Percentiles rank a stretch among this genome's conserved stretches.
These are phyloP conservation scores for Ephemerocybe angulata DNA, from an alignment of 768 basidiomycete species.

Conservation along the genomic window DNA sequence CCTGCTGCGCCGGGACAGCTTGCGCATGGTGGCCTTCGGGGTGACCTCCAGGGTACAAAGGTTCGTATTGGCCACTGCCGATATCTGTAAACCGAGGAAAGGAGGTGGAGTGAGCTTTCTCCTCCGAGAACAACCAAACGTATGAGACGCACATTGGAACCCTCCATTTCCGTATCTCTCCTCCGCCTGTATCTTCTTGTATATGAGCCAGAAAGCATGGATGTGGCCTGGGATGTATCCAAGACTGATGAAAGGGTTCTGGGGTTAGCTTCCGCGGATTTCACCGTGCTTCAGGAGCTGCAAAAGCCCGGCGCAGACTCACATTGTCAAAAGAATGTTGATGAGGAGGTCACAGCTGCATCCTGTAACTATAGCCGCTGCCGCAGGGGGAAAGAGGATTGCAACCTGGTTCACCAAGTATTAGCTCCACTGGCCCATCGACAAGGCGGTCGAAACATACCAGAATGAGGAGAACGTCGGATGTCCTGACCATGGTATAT, in stretches of 20 bases:
- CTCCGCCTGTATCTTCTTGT: constrained; percentile 85
- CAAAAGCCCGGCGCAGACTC: not conserved
- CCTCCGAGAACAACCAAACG: not conserved
- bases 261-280: not conserved
- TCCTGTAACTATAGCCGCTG: constrained; percentile 71
- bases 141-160: constrained; percentile 61
- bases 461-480: constrained; percentile 77
- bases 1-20: constrained; percentile 19
- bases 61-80: constrained; percentile 41
- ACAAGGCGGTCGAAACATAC: constrained; percentile 35
- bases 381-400: constrained; percentile 79
- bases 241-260: constrained; percentile 39
- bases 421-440: not conserved
- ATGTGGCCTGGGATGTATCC: constrained; percentile 73
- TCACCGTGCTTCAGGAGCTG: not conserved
- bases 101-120: not conserved
- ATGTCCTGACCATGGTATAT: constrained; percentile 49
- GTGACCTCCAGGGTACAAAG: constrained; percentile 27
- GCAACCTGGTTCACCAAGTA: constrained; percentile 47
- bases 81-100: constrained; percentile 26
- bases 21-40: not conserved
- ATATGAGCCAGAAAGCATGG: constrained; percentile 88
- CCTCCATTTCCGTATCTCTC: constrained; percentile 76
- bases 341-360: constrained; percentile 86
- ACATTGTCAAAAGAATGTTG: constrained; percentile 79